Evolutionary conservation across 2,329 filamentous ascomycete species (phyloP).

Genomic region (Aspergillus floridensis): DNA sequence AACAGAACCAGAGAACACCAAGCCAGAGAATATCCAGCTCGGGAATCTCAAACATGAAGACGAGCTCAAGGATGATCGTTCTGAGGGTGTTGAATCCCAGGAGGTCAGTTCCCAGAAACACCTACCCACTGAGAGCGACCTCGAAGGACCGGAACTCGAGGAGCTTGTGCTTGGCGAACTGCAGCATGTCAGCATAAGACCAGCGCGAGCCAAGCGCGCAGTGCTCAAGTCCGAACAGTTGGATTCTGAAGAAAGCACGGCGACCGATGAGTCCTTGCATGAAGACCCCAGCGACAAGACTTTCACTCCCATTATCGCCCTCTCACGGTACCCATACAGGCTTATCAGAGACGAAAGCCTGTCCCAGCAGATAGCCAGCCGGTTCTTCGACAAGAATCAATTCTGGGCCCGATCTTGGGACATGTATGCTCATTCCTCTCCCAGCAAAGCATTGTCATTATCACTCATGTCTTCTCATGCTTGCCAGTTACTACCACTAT

Average conservation of each 20-base stretch:
- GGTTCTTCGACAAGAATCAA: conserved; percentile 42
- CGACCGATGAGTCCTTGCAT: not conserved
- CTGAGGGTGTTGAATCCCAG: not conserved
- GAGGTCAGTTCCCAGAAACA: not conserved
- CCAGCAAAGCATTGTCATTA: not conserved
- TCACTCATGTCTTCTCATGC: not conserved
- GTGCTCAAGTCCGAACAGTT: not conserved
- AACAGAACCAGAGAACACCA: not conserved
- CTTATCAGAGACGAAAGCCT: conserved; percentile 32
- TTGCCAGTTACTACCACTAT: conserved; percentile 64
- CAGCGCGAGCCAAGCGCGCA: not conserved
- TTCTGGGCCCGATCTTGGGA: conserved; percentile 66
- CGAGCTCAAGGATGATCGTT: not conserved
- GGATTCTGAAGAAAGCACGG: not conserved
- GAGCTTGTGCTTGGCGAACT: not conserved
- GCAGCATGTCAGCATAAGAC: not conserved
- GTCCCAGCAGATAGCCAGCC: conserved; percentile 33
- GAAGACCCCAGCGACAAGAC: conserved; percentile 17
- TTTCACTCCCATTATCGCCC: conserved; percentile 42
- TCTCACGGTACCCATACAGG: conserved; percentile 45
- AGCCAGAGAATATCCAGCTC: not conserved
- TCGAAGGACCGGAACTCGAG: not conserved
- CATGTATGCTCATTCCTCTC: conserved; percentile 57
- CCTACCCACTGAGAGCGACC: not conserved
- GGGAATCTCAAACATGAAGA: too few relatives aligned